phyloP scores from a whole-genome alignment of 768 basidiomycete genomes.

The Auricularia heimuer region DNA sequence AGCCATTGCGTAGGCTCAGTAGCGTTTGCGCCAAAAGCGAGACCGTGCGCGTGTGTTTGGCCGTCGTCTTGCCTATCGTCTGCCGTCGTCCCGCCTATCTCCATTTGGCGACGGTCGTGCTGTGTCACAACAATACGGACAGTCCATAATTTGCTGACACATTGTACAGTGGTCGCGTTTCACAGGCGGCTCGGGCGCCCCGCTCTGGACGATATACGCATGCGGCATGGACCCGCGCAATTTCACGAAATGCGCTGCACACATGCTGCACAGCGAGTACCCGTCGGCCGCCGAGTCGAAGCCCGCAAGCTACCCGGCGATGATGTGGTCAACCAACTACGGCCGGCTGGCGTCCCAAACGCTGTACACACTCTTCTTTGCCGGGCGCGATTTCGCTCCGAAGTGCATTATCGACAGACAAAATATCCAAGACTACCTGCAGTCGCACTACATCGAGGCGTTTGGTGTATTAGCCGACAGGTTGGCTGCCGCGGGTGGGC shows the following conservation, averaged over 20 bases:
- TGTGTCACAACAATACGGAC: not conserved
- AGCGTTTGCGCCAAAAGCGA: no score
- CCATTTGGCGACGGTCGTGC: not conserved
- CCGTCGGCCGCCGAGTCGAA: conserved; percentile 49
- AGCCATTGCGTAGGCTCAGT: no score
- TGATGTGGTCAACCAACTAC: conserved; percentile 98
- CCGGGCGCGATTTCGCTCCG: conserved; percentile 81
- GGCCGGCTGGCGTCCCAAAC: conserved; percentile 80
- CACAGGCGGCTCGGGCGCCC: conserved; percentile 89
- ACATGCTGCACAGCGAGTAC: conserved; percentile 86
- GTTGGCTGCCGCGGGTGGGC: conserved; percentile 60
- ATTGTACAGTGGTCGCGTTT: conserved; percentile 80
- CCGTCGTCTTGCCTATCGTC: not conserved
- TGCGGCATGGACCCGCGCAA: conserved; percentile 84
- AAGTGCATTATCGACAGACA: conserved; percentile 82
- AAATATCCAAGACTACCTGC: conserved; percentile 86
- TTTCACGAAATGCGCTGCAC: conserved; percentile 76
- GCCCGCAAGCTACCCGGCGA: conserved; percentile 72
- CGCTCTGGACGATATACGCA: conserved; percentile 85
- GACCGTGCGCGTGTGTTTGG: no score
- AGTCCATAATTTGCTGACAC: not conserved
- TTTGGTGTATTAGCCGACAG: conserved; percentile 67
- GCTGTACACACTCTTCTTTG: conserved; percentile 91
- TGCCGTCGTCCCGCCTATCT: conserved; percentile 3
- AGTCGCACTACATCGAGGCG: conserved; percentile 65